Conservation (phyloP, 2,329 filamentous ascomycete genomes). For the Ceratocystis colombiana region DNA sequence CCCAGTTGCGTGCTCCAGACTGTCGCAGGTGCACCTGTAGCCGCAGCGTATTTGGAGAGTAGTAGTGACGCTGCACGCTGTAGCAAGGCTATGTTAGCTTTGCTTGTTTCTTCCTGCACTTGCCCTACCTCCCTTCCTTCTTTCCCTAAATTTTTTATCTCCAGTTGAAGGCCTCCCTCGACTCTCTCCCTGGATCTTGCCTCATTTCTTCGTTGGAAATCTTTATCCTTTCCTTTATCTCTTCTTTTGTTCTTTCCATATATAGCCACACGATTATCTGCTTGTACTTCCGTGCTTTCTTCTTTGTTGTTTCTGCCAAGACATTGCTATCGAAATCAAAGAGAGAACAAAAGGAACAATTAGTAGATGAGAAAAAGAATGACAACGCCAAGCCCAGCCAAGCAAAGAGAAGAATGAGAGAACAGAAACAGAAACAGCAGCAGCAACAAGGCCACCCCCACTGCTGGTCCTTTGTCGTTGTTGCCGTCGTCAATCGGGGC, state of each 20-base stretch:
- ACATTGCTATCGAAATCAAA: background rate
- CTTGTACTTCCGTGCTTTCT: background rate
- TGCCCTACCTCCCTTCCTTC: background rate
- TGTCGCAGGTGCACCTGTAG: background rate
- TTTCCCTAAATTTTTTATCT: background rate
- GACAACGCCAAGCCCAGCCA: slow-evolving; percentile 2
- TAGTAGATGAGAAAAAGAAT: background rate
- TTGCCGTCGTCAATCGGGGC: slow-evolving; percentile 4
- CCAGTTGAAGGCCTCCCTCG: slow-evolving; percentile 2
- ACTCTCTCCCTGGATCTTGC: background rate
- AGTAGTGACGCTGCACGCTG: too few relatives aligned
- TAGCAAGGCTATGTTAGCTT: background rate
- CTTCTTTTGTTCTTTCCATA: background rate
- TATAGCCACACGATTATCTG: background rate
- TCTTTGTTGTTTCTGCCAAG: slow-evolving; percentile 6
- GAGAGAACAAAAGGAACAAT: slow-evolving; percentile 6
- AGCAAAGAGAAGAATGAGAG: slow-evolving; percentile 3
- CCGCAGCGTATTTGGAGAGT: background rate
- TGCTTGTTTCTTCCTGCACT: background rate
- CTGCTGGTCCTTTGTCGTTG: background rate
- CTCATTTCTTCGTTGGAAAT: background rate
- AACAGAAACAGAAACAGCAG: background rate
- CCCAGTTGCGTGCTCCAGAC: background rate
- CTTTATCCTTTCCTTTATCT: background rate
- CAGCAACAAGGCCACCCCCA: background rate